Base-by-base conservation (phyloP, 768 basidiomycete genomes). In the Punctularia strigosozonata region DNA sequence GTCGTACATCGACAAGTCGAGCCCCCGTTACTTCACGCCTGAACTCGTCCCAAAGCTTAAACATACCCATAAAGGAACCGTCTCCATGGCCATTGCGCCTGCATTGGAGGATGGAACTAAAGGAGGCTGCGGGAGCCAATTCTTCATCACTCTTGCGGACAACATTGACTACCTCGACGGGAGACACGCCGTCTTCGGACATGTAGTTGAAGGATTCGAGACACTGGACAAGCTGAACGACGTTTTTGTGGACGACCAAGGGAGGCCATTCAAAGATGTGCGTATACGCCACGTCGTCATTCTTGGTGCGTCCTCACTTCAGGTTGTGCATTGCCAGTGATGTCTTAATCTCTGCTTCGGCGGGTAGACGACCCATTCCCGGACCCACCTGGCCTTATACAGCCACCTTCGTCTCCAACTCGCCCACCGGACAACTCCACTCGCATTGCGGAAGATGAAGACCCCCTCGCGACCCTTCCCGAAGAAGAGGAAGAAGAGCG, bases 11-110 rank as follows among this genome's bases (percentile, higher is more conserved):
- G 52, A 60, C 32, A 45, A 55, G 21, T 44, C 58, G 8, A 54
- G 67, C 5, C 63, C 77, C n/a, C 79, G 91, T 20, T 92, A 95
- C 59, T 92, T 92, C 52, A 55, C 73, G n/a, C 91, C 91, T 1
- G 85, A 89, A 54, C 68, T 91, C 39, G 60, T 74, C 1, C 78
- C 86, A 1, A 74, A 69, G 41, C 68, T 97, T 43, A 97, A 97
- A 59, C 95, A 99, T 54, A 68, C 67, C 0, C 60, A 65, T 6
- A 79, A 73, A 47, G 95, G 95, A 15, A 97, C 90, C 0, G 84
- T 99, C 13, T 97, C 91, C 0, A 98, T 98, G 95, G 95, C 95
- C 6, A 77, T 97, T 7, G 86, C 94, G 3, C 90, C 90, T n/a
- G 65, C 76, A 1, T 47, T 81, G 10, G 79, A 75, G 37, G 75